Evolutionary conservation across 495 filamentous ascomycete species (phyloP).

Genomic region (Umbilicaria muhlenbergii): DNA sequence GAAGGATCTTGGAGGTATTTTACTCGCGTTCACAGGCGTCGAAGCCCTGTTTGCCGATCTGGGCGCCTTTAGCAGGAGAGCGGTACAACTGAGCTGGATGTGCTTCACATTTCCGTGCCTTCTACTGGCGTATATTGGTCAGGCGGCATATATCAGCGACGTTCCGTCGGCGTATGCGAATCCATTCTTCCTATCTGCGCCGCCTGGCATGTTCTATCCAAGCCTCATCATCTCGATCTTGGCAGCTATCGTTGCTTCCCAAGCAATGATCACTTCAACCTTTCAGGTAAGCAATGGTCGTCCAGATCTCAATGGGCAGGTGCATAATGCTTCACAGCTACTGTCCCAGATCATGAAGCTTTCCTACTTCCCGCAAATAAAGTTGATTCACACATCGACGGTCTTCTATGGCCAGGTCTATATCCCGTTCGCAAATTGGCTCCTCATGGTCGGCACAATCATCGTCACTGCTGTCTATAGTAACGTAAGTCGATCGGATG

Average conservation of each 20-base stretch:
- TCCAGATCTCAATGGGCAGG: neutral
- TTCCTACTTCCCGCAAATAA: conserved; percentile 61
- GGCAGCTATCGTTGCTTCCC: conserved; percentile 59
- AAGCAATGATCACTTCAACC: conserved; percentile 62
- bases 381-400: conserved; percentile 47
- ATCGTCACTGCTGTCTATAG: conserved; percentile 57
- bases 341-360: conserved; percentile 58
- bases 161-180: conserved; percentile 48
- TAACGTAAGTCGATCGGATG: conserved; percentile 29
- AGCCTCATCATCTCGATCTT: conserved; percentile 49
- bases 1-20: conserved; percentile 50
- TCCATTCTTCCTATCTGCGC: conserved; percentile 54
- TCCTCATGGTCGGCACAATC: conserved; percentile 61
- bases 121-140: conserved; percentile 55
- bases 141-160: conserved; percentile 53
- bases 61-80: conserved; percentile 45
- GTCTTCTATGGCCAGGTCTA: conserved; percentile 57
- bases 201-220: conserved; percentile 50
- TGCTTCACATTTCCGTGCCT: conserved; percentile 49
- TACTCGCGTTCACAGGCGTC: conserved; percentile 59
- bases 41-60: conserved; percentile 65
- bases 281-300: conserved; percentile 27
- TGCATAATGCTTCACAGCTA: conserved; percentile 24
- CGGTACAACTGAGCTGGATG: conserved; percentile 53
- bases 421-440: conserved; percentile 56